These are phyloP conservation scores for Ophiorrhiza pumila DNA, from an alignment of 257 asterid genomes.

Conservation along the genomic window DNA sequence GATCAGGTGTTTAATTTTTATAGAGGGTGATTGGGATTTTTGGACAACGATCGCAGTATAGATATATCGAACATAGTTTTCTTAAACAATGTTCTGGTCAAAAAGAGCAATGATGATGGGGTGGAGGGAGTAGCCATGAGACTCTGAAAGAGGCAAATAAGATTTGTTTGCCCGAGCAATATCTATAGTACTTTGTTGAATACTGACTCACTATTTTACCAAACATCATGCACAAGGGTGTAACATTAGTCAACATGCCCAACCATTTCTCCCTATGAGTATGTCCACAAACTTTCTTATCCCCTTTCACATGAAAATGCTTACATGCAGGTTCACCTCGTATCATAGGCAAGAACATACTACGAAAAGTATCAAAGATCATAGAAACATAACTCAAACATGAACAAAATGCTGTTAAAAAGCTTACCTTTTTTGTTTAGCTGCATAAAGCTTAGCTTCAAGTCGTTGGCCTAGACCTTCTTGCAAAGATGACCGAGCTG, in stretches of 20 bases:
- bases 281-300: not conserved
- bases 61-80: not conserved
- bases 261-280: not conserved
- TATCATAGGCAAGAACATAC: not conserved
- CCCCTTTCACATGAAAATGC: not conserved
- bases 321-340: not conserved
- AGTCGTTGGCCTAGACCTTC: constrained; percentile 76
- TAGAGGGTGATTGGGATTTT: not conserved
- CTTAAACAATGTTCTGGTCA: not conserved
- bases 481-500: constrained; percentile 47
- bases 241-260: not conserved
- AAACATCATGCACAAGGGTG: not conserved
- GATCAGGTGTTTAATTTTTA: not conserved
- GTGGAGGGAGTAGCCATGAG: not conserved
- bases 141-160: too few species aligned
- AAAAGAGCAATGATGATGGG: not conserved
- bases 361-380: not conserved
- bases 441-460: constrained; percentile 89
- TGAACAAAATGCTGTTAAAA: not conserved
- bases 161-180: not conserved
- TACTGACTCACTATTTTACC: not conserved
- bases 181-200: not conserved
- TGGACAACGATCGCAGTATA: not conserved
- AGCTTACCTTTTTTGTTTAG: constrained; percentile 72
- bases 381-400: too few species aligned